Base-by-base conservation (phyloP, 345 rosid species). In the Excoecaria agallocha region DNA sequence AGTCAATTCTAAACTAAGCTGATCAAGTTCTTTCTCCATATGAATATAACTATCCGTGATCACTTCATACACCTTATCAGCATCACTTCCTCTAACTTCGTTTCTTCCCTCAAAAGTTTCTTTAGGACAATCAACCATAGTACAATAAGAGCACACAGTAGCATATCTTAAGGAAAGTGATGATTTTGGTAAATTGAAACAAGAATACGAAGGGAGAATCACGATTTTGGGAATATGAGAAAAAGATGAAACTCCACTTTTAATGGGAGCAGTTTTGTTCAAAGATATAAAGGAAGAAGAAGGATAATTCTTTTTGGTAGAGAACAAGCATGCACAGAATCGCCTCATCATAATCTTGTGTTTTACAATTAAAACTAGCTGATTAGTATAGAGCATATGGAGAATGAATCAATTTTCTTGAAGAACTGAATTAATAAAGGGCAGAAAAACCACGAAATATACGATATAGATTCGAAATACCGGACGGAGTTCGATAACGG, bases 1-100 rank as follows among this genome's bases (percentile, higher is more conserved):
- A 8, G 85, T 90, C 80, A 91, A 80, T n/a, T 72, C 73, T 22
- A 87, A 76, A 70, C 84, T 83, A 41, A 89, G 74, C 39, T 82
- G 75, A 51, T 87, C 89, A 17, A 93, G 94, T 48, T 88, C 85
- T 57, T 68, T 79, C 74, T 88, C 97, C 92, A 95, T 78, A 56
- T 86, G 71, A 62, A 80, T 24, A 66, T 43, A n/a, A 35, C 46
- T 24, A 48, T 69, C 87, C 58, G 81, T 81, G 25, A 92, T 78
- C 45, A 72, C 73, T 60, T 84, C 87, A 71, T 82, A 85, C 16
- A 86, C 75, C 76, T 80, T 71, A 38, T 84, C 93, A 68, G 83
- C 91, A 54, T 85, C 84, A 20, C 85, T 69, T 45, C 74, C 77
- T 63, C 70, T 78, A 63, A 64, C 59, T 13, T 68, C 81, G 59